Conservation (phyloP, 2,329 filamentous ascomycete species). For the Delphinella strobiligena region DNA sequence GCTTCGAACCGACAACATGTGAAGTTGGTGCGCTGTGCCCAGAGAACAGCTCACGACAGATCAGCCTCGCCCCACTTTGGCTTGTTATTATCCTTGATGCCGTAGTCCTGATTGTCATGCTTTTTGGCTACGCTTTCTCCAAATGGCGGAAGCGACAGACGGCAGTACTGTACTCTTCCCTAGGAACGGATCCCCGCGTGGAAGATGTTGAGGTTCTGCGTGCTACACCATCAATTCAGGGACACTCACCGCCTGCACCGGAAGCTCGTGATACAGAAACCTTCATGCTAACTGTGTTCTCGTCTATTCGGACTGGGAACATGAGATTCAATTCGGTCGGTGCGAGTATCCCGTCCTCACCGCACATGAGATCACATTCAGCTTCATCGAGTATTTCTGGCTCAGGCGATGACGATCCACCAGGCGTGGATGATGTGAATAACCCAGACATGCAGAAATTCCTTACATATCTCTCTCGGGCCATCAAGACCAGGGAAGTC, state of each 20-base stretch:
- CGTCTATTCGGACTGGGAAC: too few species aligned
- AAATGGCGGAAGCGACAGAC: constrained; percentile 24
- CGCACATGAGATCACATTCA: constrained; percentile 11
- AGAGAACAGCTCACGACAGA: constrained; percentile 29
- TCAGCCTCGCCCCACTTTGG: constrained; percentile 32
- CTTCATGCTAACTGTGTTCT: too few species aligned
- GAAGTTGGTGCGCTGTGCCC: constrained; percentile 35
- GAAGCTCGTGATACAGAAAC: too few species aligned
- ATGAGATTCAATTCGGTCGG: not conserved
- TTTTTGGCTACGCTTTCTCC: constrained; percentile 23
- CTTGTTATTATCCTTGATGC: constrained; percentile 34
- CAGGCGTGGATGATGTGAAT: not conserved
- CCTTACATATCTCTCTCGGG: constrained; percentile 41
- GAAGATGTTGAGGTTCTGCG: constrained; percentile 19
- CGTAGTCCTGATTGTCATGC: constrained; percentile 25
- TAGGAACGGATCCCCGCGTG: too few species aligned
- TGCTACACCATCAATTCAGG: too few species aligned
- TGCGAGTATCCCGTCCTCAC: not conserved
- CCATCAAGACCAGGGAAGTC: constrained; percentile 39
- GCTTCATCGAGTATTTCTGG: constrained; percentile 22
- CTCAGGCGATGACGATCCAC: constrained; percentile 1
- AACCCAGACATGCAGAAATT: constrained; percentile 36
- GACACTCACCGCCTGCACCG: too few species aligned
- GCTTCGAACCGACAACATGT: constrained; percentile 37
- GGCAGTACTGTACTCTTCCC: constrained; percentile 12